Percentiles rank a stretch among this genome's conserved stretches.
Conservation (phyloP, 2,329 filamentous ascomycete genomes). For the Fragosphaeria purpurea region DNA sequence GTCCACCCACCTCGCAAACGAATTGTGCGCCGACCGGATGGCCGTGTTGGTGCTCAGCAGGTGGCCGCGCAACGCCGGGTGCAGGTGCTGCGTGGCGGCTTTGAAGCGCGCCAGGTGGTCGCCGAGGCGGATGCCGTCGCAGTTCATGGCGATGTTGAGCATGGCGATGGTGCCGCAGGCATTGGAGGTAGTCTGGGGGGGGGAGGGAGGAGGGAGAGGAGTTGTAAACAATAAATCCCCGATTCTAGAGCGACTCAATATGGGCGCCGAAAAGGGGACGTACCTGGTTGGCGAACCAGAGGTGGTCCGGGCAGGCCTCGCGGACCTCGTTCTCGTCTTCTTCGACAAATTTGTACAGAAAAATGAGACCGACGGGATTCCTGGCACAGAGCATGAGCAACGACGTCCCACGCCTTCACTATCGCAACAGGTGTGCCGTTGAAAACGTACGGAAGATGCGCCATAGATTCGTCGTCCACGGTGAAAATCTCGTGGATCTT, state of each 20-base stretch:
- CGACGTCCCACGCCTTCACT: not conserved
- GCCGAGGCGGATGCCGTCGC: constrained; percentile 55
- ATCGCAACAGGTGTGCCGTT: not conserved
- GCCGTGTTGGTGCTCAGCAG: constrained; percentile 64
- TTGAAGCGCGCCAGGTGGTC: constrained; percentile 64
- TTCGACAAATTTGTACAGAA: constrained; percentile 65
- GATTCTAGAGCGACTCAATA: no score
- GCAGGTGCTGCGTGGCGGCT: constrained; percentile 55
- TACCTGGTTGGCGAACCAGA: constrained; percentile 95
- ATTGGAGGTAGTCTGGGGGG: constrained; percentile 59
- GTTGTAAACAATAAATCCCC: no score
- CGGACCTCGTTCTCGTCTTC: constrained; percentile 42
- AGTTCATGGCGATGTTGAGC: constrained; percentile 89
- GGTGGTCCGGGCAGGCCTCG: constrained; percentile 41
- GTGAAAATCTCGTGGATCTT: constrained; percentile 68
- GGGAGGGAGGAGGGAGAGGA: not conserved
- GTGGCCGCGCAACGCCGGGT: constrained; percentile 65
- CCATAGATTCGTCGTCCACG: constrained; percentile 56
- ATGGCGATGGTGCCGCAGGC: constrained; percentile 88
- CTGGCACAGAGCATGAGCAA: constrained; percentile 29
- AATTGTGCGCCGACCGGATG: constrained; percentile 78
- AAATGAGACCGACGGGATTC: constrained; percentile 75
- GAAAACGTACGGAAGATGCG: constrained; percentile 47
- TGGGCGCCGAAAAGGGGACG: constrained; percentile 12
- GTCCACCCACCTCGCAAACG: constrained; percentile 56